Evolutionary conservation across 345 rosid species (phyloP), one percentile per base, ranked within the genome.

Genomic region (Aethionema arabicum): DNA sequence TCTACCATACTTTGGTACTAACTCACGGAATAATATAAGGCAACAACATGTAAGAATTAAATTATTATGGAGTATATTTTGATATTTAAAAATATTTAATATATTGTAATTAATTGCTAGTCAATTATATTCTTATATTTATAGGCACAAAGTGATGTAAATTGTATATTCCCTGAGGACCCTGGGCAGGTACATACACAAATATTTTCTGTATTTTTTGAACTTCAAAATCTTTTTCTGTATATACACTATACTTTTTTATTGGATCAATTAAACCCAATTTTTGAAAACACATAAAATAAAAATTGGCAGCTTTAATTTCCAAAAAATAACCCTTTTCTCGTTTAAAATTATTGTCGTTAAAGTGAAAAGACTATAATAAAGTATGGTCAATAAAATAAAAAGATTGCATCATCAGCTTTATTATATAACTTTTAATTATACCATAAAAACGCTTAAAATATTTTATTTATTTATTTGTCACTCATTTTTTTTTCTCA

Each of bases 1-100:
- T 79, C 73, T 83, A 59, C 95, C 98, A 66, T 89, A 92, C 90
- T 59, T 89, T 84, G 95, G 78, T 70, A 64, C 45, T 56, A 13
- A 64, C 56, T 78, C 80, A 64, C 78, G 84, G 38, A 70, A 71
- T 33, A 82, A 72, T 63, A 52, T 77, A 72, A 77, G 78, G 70
- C 87, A 77, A 43, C 83, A 79, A 67, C 80, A 73, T 68, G 98
- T 91, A 87, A 80, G 83, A 53, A 52, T 33, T n/a, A 33, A 33
- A 40, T 40, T 9, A 56, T 44, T 55, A n/a, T n/a, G n/a, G n/a
- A 44, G 21, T 16, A 43, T 30, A 11, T 30, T 46, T 12, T 53
- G 2, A n/a, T 21, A 52, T 31, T 21, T 21, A 1, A 21, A 14
- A 35, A 16, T 31, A 15, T 48, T 37, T 46, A 35, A 39, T 39